phyloP scores from a whole-genome alignment of 805 yeast genomes.

The Candida maltosa region DNA sequence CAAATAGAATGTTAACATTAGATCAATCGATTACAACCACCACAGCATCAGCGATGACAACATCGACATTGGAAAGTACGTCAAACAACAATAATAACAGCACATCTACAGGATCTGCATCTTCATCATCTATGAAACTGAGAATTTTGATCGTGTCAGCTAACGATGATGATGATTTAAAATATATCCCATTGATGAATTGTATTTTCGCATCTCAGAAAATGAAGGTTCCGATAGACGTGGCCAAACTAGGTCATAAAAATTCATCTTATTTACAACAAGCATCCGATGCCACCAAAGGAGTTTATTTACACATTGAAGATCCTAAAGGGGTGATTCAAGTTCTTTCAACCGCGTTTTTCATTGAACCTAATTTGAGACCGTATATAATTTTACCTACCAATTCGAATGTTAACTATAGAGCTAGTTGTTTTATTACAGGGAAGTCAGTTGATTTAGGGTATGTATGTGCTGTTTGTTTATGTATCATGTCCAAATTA shows the following conservation, averaged over 20 bases:
- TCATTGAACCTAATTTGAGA: slow-evolving; percentile 81
- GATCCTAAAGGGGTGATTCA: slow-evolving; percentile 79
- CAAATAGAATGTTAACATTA: slow-evolving; percentile 60
- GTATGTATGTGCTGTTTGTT: slow-evolving; percentile 90
- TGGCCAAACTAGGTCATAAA: slow-evolving; percentile 65
- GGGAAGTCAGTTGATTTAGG: slow-evolving; percentile 92
- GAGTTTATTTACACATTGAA: slow-evolving; percentile 71
- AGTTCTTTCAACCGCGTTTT: slow-evolving; percentile 74
- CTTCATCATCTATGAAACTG: slow-evolving; percentile 23
- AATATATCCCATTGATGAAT: slow-evolving; percentile 92
- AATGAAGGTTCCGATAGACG: slow-evolving; percentile 84
- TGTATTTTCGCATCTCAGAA: slow-evolving; percentile 94
- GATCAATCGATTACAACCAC: slow-evolving; percentile 45
- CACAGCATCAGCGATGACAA: slow-evolving; percentile 39
- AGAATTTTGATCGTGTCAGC: slow-evolving; percentile 58
- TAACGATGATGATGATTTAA: slow-evolving; percentile 70
- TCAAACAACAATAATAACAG: slow-evolving; percentile 16
- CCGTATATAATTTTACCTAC: slow-evolving; percentile 78
- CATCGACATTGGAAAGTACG: slow-evolving; percentile 17
- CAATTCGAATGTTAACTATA: slow-evolving; percentile 80
- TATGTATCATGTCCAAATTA: slow-evolving; percentile 69
- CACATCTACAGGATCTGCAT: slow-evolving; percentile 3
- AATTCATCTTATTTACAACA: slow-evolving; percentile 84
- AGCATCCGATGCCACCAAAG: slow-evolving; percentile 92
- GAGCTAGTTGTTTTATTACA: slow-evolving; percentile 91